Evolutionary conservation across 2,329 filamentous ascomycete genomes (phyloP), one percentile per base, ranked within the genome.

Genomic region (Claviceps capensis): DNA sequence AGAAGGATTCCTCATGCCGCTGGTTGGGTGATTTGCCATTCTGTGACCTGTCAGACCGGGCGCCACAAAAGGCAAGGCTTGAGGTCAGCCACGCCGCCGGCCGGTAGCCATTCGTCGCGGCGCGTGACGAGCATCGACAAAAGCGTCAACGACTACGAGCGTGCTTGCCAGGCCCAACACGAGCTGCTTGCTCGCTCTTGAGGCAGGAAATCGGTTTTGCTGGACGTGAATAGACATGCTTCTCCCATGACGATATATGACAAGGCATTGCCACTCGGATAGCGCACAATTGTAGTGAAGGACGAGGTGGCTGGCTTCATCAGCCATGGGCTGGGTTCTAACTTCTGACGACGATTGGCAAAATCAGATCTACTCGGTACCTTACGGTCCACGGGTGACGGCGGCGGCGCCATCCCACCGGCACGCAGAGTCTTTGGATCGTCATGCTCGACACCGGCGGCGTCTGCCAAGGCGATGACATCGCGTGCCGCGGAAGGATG

Each of bases 1-100:
- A 55, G 53, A 55, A 55, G 51, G 48, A 55, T 51, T 55, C 53
- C 41, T 26, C 17, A 17, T 44, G 22, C 36, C 42, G 14, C 11
- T 23, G 4, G 41, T 9, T 36, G 34, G 36, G 42, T 53, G 51
- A 53, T 54, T 54, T 48, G 53, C 47, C 48, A 19, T 45, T 14
- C 11, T 6, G 9, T 19, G 11, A 30, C 11, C 11, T 6, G 9
- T 19, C 16, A 30, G 47, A 30, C 36, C 36, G 16, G 44, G 42
- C 48, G 48, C 44, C 50, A 49, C 40, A 52, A 50, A 47, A 36
- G 43, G 38, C 46, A 41, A 52, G 48, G 40, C 44, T 45, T 51
- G 48, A 23, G 30, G 49, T 45, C 49, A 45, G 48, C n/a, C 8
- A 23, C 22, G 37, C 48, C 22, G 22, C 22, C 22, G 22, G 22